phyloP scores from a whole-genome alignment of 768 basidiomycete genomes.

The Leccinum uliginosum region DNA sequence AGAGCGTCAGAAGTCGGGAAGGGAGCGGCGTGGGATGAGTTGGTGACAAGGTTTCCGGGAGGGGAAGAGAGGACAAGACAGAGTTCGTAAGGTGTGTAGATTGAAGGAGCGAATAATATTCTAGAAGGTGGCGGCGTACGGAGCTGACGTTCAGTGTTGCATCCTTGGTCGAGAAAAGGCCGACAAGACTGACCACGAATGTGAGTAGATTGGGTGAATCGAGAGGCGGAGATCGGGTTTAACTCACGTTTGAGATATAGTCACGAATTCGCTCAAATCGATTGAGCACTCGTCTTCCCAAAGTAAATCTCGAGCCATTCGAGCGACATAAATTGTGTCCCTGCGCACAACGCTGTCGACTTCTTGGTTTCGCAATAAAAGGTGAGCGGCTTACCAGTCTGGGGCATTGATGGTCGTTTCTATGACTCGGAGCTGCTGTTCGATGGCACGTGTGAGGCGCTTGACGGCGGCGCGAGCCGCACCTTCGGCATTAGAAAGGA shows the following conservation, averaged over 20 bases:
- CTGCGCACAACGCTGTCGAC: conserved; percentile 38
- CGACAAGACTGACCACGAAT: conserved; percentile 62
- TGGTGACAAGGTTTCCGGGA: conserved; percentile 82
- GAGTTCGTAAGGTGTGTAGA: conserved; percentile 82
- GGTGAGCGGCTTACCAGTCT: conserved; percentile 67
- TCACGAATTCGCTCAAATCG: conserved; percentile 75
- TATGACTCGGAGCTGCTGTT: conserved; percentile 62
- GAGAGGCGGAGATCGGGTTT: conserved; percentile 18
- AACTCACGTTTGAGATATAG: conserved; percentile 86
- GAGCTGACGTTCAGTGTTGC: conserved; percentile 54
- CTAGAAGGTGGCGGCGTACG: conserved; percentile 68
- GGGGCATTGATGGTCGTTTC: conserved; percentile 86
- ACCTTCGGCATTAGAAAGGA: conserved; percentile 64
- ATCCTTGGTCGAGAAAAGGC: conserved; percentile 74
- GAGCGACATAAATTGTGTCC: conserved; percentile 86
- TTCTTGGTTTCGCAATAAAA: conserved; percentile 10
- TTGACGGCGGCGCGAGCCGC: conserved; percentile 80
- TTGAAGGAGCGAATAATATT: conserved; percentile 85
- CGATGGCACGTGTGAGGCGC: conserved; percentile 71
- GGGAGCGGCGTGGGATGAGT: conserved; percentile 66
- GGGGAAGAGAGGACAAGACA: conserved; percentile 76
- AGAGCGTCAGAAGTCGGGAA: conserved; percentile 75
- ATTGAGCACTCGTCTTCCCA: conserved; percentile 82
- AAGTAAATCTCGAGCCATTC: conserved; percentile 91
- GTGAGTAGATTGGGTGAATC: conserved; percentile 20